Evolutionary conservation across 2,329 filamentous ascomycete species (phyloP), one percentile per base, ranked within the genome.

Genomic region (Huntiella abstrusa): DNA sequence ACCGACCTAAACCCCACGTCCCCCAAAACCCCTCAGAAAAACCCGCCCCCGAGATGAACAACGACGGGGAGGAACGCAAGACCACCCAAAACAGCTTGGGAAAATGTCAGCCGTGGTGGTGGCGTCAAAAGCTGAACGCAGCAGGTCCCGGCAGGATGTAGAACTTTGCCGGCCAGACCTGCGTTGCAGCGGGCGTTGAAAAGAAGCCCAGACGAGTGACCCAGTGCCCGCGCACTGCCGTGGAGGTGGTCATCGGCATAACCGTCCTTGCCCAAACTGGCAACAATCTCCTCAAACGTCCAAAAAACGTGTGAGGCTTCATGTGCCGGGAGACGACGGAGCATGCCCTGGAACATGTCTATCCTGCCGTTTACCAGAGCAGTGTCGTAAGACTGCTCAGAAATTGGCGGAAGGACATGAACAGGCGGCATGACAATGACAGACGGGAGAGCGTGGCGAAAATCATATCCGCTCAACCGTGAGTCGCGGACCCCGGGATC

Each of bases 181-280:
- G 56, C 64, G 56, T 52, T 76, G 56, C 73, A 77, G 42, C 69
- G 65, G 13, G 66, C 55, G 51, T 71, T 73, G 37, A 77, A 61
- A 0, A 75, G 53, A 8, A 74, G 57, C 52, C 71, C 64, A 4
- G 65, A 62, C 55, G 66, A 64, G 43, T 58, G 56, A 40, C 56
- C 56, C 1, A 64, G 62, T 11, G 71, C 60, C 28, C 57, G 57
- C 19, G 63, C 57, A 12, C 61, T 54, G 5, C 69, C 59, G 55
- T 69, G 65, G 28, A 71, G 51, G 3, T 68, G 66, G 51, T 63
- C 64, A 38, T 63, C 61, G 46, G 64, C 58, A 34, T 66, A 66
- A 19, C 60, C 56, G 3, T 32, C 35, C 19, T 39, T 37, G 8
- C 40, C 41, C 10, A 39, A 40, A 33, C 37, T 57, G n/a, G 59